A percentile compares a stretch with the other conserved stretches of the same genome.
Evolutionary conservation across 805 yeast genomes (phyloP).

Genomic region (Yarrowia sp.): DNA sequence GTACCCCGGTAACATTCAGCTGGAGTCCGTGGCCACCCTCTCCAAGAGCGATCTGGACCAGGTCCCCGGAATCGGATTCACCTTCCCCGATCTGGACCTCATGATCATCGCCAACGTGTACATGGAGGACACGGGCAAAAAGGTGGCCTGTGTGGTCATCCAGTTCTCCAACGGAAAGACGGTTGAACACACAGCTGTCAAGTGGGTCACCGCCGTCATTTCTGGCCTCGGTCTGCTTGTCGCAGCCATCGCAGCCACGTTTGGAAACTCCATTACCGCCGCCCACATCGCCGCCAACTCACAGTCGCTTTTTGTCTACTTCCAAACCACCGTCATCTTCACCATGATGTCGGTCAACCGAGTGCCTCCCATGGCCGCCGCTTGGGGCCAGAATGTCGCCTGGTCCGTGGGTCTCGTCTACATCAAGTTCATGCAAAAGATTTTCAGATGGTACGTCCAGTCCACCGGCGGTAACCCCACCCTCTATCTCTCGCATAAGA

Average conservation of each 20-base stretch:
- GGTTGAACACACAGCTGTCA: slow-evolving; percentile 78
- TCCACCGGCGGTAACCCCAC: slow-evolving; percentile 89
- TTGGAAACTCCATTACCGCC: slow-evolving; percentile 89
- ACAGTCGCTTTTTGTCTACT: slow-evolving; percentile 80
- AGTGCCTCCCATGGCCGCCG: slow-evolving; percentile 89
- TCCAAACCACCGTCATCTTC: slow-evolving; percentile 85
- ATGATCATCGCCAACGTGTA: slow-evolving; percentile 63
- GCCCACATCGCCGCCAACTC: slow-evolving; percentile 89
- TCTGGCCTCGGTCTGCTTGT: slow-evolving; percentile 86
- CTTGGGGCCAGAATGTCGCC: slow-evolving; percentile 90
- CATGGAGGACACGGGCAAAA: slow-evolving; percentile 50
- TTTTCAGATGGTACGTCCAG: slow-evolving; percentile 93
- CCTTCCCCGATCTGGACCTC: slow-evolving; percentile 88
- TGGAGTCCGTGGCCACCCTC: slow-evolving; percentile 69
- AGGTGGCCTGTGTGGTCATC: slow-evolving; percentile 77
- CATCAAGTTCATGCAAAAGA: slow-evolving; percentile 79
- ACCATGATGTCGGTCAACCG: slow-evolving; percentile 84
- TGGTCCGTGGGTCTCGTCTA: slow-evolving; percentile 95
- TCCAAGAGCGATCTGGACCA: slow-evolving; percentile 56
- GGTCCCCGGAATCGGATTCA: slow-evolving; percentile 85
- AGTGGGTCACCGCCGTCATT: slow-evolving; percentile 92
- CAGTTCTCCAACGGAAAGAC: slow-evolving; percentile 79
- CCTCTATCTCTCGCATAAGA: slow-evolving; percentile 62
- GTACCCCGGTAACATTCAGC: slow-evolving; percentile 79
- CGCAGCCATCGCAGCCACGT: slow-evolving; percentile 81